phyloP scores from a whole-genome alignment of 2,329 filamentous ascomycete genomes.

The Aspergillus carbonarius region DNA sequence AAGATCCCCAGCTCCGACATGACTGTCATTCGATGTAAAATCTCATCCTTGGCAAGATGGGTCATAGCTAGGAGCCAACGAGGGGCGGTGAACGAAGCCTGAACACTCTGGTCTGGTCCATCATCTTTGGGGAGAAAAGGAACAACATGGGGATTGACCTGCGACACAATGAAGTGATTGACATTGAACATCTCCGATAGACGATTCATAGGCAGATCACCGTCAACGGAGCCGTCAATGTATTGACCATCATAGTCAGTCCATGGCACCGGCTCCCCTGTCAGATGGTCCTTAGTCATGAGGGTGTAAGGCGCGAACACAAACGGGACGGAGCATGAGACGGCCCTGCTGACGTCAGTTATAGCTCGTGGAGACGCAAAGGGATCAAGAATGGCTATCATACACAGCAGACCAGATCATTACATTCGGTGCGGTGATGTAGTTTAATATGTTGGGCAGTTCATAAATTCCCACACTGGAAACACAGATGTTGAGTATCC shows the following conservation, averaged over 20 bases:
- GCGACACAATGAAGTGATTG: conserved; percentile 96
- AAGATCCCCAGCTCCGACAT: conserved; percentile 78
- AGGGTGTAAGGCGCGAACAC: conserved; percentile 78
- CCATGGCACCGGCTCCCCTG: conserved; percentile 76
- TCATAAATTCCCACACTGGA: conserved; percentile 86
- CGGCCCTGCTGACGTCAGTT: conserved; percentile 54
- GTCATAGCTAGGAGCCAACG: conserved; percentile 67
- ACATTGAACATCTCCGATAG: conserved; percentile 96
- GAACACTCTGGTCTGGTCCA: conserved; percentile 32
- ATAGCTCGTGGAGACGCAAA: neutral
- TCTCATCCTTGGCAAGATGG: conserved; percentile 73
- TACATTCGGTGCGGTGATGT: conserved; percentile 89
- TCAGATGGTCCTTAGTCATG: conserved; percentile 79
- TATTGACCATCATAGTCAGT: conserved; percentile 80
- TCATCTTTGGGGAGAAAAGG: conserved; percentile 80
- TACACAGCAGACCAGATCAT: conserved; percentile 92
- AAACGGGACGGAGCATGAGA: conserved; percentile 87
- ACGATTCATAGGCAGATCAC: conserved; percentile 86
- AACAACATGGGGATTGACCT: conserved; percentile 92
- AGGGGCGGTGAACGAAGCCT: conserved; percentile 35
- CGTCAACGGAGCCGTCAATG: conserved; percentile 94
- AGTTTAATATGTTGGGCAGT: conserved; percentile 82
- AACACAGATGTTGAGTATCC: conserved; percentile 91
- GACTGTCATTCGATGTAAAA: conserved; percentile 75
- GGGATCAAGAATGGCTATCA: conserved; percentile 28